Conservation (phyloP, 1,284 basidiomycete genomes). For the Ceratobasidium sp. region DNA sequence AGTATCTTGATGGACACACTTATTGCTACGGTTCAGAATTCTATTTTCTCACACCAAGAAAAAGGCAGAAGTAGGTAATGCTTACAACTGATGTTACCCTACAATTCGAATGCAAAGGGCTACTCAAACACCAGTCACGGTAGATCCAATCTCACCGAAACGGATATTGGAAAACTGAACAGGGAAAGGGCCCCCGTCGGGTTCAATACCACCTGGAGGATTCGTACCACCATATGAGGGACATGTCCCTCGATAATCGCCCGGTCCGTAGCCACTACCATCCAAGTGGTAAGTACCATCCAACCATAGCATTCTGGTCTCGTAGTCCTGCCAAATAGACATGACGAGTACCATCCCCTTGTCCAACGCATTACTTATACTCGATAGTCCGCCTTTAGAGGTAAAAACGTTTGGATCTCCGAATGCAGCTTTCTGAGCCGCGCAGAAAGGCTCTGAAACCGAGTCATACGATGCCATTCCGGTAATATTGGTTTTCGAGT, state of each 20-base stretch:
- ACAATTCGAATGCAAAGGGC: no score
- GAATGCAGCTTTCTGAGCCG: constrained; percentile 54
- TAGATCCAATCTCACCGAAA: constrained; percentile 61
- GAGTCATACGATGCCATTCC: constrained; percentile 42
- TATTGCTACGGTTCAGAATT: no score
- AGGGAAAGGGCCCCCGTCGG: constrained; percentile 33
- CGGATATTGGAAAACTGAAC: constrained; percentile 66
- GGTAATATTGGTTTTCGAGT: constrained; percentile 52
- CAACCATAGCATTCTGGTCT: constrained; percentile 65
- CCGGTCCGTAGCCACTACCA: constrained; percentile 55
- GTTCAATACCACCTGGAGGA: constrained; percentile 54
- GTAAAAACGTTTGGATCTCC: constrained; percentile 58
- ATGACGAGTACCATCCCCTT: constrained; percentile 45
- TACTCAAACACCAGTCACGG: constrained; percentile 43
- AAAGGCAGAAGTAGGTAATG: no score
- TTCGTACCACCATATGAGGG: constrained; percentile 57
- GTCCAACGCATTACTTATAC: constrained; percentile 54
- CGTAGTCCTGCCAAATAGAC: constrained; percentile 65
- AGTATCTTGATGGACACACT: no score
- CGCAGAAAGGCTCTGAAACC: constrained; percentile 55
- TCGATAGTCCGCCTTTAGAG: constrained; percentile 55
- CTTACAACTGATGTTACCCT: no score
- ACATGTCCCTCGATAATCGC: constrained; percentile 63
- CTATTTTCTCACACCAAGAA: no score
- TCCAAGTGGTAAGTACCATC: constrained; percentile 61